Evolutionary conservation across 306 rosid species (phyloP), one percentile per base, ranked within the genome.

Genomic region (Carpinus fangiana): DNA sequence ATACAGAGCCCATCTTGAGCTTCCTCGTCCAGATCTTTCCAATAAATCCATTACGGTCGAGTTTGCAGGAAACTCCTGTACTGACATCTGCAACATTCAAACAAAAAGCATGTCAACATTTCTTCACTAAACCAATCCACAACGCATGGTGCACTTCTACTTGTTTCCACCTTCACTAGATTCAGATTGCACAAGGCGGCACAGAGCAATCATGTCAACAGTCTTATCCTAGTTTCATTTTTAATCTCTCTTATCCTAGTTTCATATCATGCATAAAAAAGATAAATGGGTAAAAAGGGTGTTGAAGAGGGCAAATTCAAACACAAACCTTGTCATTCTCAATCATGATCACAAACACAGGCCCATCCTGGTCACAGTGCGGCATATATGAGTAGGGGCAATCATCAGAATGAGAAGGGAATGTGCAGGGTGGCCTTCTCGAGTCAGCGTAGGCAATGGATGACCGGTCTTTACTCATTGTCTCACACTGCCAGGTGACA

Each of bases 401-500:
- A 64, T 91, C 97, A 9, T 81, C 89, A 12, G 93, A 84, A 86
- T 96, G 99, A 18, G 86, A 76, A 78, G 99, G 98, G 86, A 96
- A 96, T 59, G 83, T 86, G 97, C 99, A 96, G 31, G 93, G 87
- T 52, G 96, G 93, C 84, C 86, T 90, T 76, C 80, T 71, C 28
- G 96, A 86, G 75, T 86, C 90, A 10, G 74, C 73, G 71, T 69
- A 78, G 50, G 82, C 89, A 50, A 84, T 86, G 53, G 90, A 88
- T 17, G 92, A 83, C 36, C 82, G 78, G 77, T 90, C 96, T 78
- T 86, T 85, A 79, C 85, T 91, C 98, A 91, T 91, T 73, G 98
- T 84, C 87, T 93, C 98, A 2, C 98, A 96, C 81, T 96, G 99
- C 99, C 99, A 96, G 38, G 97, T 93, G 76, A 96, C 91, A 68